phyloP scores from a whole-genome alignment of 805 yeast species.

The Cyberlindnera sargentensis region DNA sequence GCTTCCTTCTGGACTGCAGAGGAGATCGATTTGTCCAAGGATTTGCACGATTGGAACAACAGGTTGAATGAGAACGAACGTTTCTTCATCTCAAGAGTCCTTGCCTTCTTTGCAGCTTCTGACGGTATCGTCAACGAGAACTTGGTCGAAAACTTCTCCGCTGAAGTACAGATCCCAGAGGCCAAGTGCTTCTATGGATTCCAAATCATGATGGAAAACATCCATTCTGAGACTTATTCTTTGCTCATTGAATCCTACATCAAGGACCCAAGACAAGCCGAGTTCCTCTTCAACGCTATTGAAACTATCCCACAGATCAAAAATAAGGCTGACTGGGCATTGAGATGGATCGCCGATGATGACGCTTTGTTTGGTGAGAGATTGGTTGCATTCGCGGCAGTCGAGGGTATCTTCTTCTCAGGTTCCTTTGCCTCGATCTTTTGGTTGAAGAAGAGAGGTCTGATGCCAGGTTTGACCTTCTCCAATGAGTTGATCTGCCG shows the following conservation, averaged over 20 bases:
- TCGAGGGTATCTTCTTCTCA: slow-evolving; percentile 96
- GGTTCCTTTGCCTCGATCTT: slow-evolving; percentile 98
- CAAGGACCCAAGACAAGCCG: slow-evolving; percentile 92
- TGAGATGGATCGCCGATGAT: slow-evolving; percentile 90
- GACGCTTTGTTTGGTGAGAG: slow-evolving; percentile 92
- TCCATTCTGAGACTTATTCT: slow-evolving; percentile 96
- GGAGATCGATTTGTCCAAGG: slow-evolving; percentile 94
- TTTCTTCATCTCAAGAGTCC: slow-evolving; percentile 82
- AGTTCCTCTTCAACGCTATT: slow-evolving; percentile 87
- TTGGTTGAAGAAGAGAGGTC: slow-evolving; percentile 98
- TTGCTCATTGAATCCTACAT: slow-evolving; percentile 90
- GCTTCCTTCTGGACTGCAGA: slow-evolving; percentile 99
- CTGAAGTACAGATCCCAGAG: slow-evolving; percentile 95
- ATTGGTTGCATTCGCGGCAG: slow-evolving; percentile 96
- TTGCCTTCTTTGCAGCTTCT: slow-evolving; percentile 97
- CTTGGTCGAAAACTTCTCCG: slow-evolving; percentile 93
- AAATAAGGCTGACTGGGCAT: slow-evolving; percentile 98
- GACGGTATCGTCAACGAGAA: slow-evolving; percentile 98
- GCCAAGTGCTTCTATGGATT: slow-evolving; percentile 98
- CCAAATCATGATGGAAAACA: slow-evolving; percentile 99
- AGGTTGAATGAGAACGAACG: slow-evolving; percentile 85
- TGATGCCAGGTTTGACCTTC: slow-evolving; percentile 98
- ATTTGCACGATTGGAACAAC: slow-evolving; percentile 87
- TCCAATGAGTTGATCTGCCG: slow-evolving; percentile 96
- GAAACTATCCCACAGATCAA: slow-evolving; percentile 94